Base-by-base conservation (phyloP, 768 basidiomycete species). In the Phallus indusiatus region DNA sequence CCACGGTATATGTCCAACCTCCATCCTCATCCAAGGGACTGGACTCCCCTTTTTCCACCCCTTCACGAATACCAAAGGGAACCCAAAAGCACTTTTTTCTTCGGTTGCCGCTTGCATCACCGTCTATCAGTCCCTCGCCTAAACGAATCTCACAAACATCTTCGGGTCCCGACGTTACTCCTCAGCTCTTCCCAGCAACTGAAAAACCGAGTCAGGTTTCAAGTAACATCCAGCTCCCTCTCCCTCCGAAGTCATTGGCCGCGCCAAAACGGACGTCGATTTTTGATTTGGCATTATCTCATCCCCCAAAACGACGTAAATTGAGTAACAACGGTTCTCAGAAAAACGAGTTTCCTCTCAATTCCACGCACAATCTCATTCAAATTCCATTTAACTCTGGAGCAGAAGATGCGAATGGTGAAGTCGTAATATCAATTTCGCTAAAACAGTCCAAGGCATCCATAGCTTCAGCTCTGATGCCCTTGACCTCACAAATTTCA, bases 51-150 rank as follows among this genome's bases (percentile, higher is more conserved):
- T 51, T 22, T 46, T 14, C 48, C 1, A 59, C 28, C 17, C 35
- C 57, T 2, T 22, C 49, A 4, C 50, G 22, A 22, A 20, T 24
- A 35, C 16, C 50, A 12, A 18, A 34, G 28, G 28, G 18, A 51
- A 22, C 14, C 4, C 50, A 8, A 34, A 34, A 12, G 2, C 50
- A 20, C 4, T 14, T 51, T 16, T 56, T 36, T 5, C 57, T 48
- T 18, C 12, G 18, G 1, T 24, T 59, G n/a, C 50, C 57, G 17
- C 22, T 59, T 17, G 50, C 47, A 16, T 53, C 50, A 7, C 48
- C 57, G 36, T 59, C 57, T 11, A 18, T 52, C 50, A 51, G 49
- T 51, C 57, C 49, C 2, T 59, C 57, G 17, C 57, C 57, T 17
- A 0, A 28, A 21, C 47, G 18, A 14, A 21, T 28, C 18, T 59